Base-by-base conservation (phyloP, 2,329 filamentous ascomycete species). In the Ceratocystis diversiconidia region DNA sequence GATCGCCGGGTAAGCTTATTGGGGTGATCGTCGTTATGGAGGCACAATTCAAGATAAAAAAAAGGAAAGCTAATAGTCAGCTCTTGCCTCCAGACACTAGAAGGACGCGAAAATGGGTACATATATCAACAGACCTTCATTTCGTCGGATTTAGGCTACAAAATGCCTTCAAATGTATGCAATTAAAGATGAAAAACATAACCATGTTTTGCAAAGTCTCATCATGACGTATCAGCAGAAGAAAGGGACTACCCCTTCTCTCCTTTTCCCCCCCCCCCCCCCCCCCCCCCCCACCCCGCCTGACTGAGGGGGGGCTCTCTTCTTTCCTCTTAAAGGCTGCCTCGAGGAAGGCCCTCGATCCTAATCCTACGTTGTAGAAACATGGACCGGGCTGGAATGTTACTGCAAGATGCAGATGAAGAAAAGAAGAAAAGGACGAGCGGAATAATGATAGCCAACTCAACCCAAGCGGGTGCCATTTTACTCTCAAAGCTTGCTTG, bases 331-430 rank as follows among this genome's bases (percentile, higher is more conserved):
- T 19, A 17, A n/a, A n/a, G 17, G 19, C 19, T 52, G 10, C 12
- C 48, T 19, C 30, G n/a, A 59, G 25, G 32, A 59, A 59, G 55
- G 55, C 25, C 32, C 30, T 59, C 55, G 32, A 59, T 59, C 55
- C 55, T 59, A 30, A 59, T 59, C 55, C 55, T 59, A 32, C 55
- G 55, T 32, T 59, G 55, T n/a, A 36, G 55, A n/a, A 10, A 36
- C 55, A 59, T 59, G 55, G 55, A 5, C 30, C 55, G 25, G 22
- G 30, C 30, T 59, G 25, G 55, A 59, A 59, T 59, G 55, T 30
- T 59, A 59, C 12, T 28, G 32, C 55, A 25, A 55, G 19, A 19
- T 15, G 25, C 50, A 59, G 30, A 62, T 44, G 15, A 12, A 46
- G 36, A 15, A 7, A 28, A 44, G 36, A 44, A 28, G 44, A 17